Conservation (phyloP, 2,329 filamentous ascomycete species). For the Xylaria sp. region DNA sequence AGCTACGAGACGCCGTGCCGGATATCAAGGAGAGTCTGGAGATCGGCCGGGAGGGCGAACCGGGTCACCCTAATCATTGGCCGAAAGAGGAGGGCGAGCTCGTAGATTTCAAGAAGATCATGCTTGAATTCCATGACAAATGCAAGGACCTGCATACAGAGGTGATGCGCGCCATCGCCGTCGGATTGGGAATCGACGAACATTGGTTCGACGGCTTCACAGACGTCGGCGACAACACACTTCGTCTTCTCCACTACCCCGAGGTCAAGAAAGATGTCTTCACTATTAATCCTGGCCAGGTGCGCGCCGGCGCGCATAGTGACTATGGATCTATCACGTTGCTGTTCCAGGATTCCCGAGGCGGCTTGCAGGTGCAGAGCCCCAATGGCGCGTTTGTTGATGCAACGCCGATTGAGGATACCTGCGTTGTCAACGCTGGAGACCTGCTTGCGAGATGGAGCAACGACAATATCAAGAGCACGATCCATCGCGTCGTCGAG, state of each 20-base stretch:
- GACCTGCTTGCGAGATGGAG: conserved; percentile 89
- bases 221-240: conserved; percentile 73
- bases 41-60: conserved; percentile 69
- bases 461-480: conserved; percentile 91
- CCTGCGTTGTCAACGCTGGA: conserved; percentile 89
- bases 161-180: conserved; percentile 84
- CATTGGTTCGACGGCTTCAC: conserved; percentile 81
- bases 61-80: conserved; percentile 80
- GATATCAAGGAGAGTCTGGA: conserved; percentile 74
- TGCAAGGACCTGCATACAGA: conserved; percentile 80
- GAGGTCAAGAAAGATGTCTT: conserved; percentile 73
- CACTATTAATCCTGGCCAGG: conserved; percentile 71
- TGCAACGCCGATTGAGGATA: conserved; percentile 81
- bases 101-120: conserved; percentile 72
- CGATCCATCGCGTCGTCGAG: conserved; percentile 89
- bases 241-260: conserved; percentile 82
- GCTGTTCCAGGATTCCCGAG: conserved; percentile 66
- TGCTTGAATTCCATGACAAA: conserved; percentile 77
- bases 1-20: conserved; percentile 66
- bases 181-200: conserved; percentile 79
- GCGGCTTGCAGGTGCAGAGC: conserved; percentile 54
- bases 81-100: conserved; percentile 64
- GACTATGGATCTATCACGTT: conserved; percentile 71
- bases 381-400: conserved; percentile 83
- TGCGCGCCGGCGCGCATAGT: conserved; percentile 82